Evolutionary conservation across 2,329 filamentous ascomycete genomes (phyloP), one percentile per base, ranked within the genome.

Genomic region (Myrmaecium sp.): DNA sequence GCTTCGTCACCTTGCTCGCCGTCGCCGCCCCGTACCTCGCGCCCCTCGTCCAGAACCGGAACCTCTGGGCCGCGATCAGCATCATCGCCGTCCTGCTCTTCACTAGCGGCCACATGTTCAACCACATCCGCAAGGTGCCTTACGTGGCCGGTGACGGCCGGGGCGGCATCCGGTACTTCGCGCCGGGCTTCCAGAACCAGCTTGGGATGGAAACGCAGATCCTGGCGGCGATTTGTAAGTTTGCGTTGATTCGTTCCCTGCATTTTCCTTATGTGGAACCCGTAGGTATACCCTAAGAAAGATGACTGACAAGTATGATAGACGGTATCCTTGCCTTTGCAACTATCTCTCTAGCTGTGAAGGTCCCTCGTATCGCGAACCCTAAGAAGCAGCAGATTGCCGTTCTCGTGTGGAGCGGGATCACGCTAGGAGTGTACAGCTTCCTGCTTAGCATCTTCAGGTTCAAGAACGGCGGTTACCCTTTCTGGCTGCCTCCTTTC

Each of bases 71-170:
- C 14, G 81, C 79, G 13, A 55, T 91, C 43, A 92, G 79, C 52
- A 60, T 98, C 39, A 83, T 95, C 43, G 64, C 74, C 9, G 84
- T 98, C 35, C 67, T 98, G 21, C 63, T 94, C 31, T 98, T 95
- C 57, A 94, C 78, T 24, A 89, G 79, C 41, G 91, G 89, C 20
- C 84, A 95, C 56, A 98, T 98, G 91, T 98, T 91, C 66, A 98
- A 95, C 54, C 84, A 94, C 47, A 98, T 98, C 46, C 72, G 91
- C 41, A 86, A 89, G 51, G 81, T 91, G 3, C 89, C 89, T 3
- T 98, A 98, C 42, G 82, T 95, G 17, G 65, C 73, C 21, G 79
- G 77, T 21, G 74, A 95, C 47, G 81, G 82, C 19, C 72, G 68
- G 29, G 89, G 89, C 11, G 83, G 83, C 4, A 69, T 98, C 34